Evolutionary conservation across 805 yeast species (phyloP).

Genomic region (Metschnikowia koreensis): DNA sequence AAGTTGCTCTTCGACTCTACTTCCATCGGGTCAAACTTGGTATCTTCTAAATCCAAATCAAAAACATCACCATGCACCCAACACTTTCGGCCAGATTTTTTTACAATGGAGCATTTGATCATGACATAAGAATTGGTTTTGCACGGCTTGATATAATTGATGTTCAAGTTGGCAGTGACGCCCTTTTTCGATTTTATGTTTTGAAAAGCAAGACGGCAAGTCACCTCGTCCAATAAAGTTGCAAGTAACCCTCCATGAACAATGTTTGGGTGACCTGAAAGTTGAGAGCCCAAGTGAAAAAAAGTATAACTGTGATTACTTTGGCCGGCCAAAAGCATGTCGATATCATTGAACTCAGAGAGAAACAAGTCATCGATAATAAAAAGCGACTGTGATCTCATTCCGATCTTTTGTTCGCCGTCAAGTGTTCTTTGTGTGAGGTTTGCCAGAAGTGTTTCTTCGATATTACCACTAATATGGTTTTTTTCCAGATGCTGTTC

Average conservation of each 20-base stretch:
- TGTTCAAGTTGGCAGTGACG: slow-evolving; percentile 44
- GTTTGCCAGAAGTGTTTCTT: slow-evolving; percentile 32
- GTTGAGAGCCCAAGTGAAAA: slow-evolving; percentile 36
- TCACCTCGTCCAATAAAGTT: slow-evolving; percentile 41
- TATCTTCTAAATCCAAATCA: slow-evolving; percentile 20
- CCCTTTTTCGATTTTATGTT: slow-evolving; percentile 39
- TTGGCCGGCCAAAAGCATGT: slow-evolving; percentile 10
- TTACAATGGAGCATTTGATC: slow-evolving; percentile 32
- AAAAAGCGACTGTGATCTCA: slow-evolving; percentile 32
- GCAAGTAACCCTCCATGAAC: slow-evolving; percentile 47
- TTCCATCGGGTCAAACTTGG: slow-evolving; percentile 7
- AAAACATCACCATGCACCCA: slow-evolving; percentile 37
- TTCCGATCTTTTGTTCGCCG: slow-evolving; percentile 35
- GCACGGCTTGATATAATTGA: slow-evolving; percentile 39
- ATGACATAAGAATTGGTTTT: slow-evolving; percentile 30
- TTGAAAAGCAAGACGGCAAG: slow-evolving; percentile 43
- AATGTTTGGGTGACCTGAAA: slow-evolving; percentile 40
- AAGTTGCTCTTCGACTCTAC: slow-evolving; percentile 25
- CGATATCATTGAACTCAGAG: slow-evolving; percentile 24
- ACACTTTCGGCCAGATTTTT: slow-evolving; percentile 40
- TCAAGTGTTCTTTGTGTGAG: slow-evolving; percentile 36
- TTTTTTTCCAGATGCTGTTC: slow-evolving; percentile 13
- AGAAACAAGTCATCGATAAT: slow-evolving; percentile 34
- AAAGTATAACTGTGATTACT: slow-evolving; percentile 37
- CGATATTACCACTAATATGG: slow-evolving; percentile 16